Conservation (phyloP, 2,329 filamentous ascomycete species). For the Pestalotiopsis sp. region DNA sequence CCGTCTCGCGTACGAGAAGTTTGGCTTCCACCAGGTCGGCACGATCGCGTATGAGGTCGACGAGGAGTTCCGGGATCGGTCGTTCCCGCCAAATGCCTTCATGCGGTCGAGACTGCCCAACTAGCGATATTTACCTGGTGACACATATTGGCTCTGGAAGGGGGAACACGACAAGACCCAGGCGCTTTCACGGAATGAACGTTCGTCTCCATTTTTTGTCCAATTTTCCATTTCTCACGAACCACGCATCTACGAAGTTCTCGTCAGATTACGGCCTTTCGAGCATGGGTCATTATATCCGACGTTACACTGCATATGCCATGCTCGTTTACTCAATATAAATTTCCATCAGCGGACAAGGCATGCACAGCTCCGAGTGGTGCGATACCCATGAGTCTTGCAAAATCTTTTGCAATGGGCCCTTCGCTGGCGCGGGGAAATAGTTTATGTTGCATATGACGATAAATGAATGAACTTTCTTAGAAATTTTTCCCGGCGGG, state of each 20-base stretch:
- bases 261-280: background rate
- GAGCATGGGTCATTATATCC: background rate
- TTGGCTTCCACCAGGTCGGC: conserved; percentile 45
- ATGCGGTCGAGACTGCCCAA: conserved; percentile 39
- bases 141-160: background rate
- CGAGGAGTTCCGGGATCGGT: conserved; percentile 39
- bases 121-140: background rate
- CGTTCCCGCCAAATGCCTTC: conserved; percentile 47
- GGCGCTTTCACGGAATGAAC: background rate
- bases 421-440: background rate
- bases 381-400: background rate
- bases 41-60: conserved; percentile 48
- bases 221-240: background rate
- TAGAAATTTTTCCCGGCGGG: no score
- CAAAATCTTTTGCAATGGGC: background rate
- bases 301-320: background rate
- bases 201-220: background rate
- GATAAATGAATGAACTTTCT: no score
- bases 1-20: conserved; percentile 44
- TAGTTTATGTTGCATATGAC: background rate
- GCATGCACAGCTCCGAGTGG: background rate
- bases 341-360: background rate
- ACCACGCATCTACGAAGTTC: conserved; percentile 8
- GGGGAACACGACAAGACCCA: background rate
- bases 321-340: background rate